Evolutionary conservation across 768 basidiomycete genomes (phyloP).

Genomic region (Sistotremastrum suecicum): DNA sequence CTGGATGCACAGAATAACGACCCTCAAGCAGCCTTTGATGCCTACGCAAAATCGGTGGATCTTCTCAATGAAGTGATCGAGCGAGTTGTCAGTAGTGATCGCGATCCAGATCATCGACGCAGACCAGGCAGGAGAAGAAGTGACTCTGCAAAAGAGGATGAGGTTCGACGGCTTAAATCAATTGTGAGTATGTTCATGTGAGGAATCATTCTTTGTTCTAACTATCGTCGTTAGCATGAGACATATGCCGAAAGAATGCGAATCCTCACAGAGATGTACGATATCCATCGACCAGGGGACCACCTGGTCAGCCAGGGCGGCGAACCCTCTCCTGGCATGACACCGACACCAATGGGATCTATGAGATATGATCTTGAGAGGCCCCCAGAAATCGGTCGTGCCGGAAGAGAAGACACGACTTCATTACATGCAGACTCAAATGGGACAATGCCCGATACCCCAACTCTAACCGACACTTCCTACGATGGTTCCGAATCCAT

Average conservation of each 20-base stretch:
- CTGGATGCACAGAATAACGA: constrained; percentile 83
- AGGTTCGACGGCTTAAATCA: constrained; percentile 71
- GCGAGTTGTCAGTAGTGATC: constrained; percentile 73
- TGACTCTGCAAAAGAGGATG: constrained; percentile 83
- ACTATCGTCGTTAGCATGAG: constrained; percentile 49
- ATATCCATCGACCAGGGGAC: constrained; percentile 30
- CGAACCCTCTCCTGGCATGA: no score
- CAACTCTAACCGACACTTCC: constrained; percentile 1
- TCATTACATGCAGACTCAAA: constrained; percentile 9
- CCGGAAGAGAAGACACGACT: constrained; percentile 9
- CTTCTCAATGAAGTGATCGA: constrained; percentile 89
- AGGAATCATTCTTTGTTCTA: constrained; percentile 3
- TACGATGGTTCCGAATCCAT: constrained; percentile 25
- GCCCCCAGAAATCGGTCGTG: constrained; percentile 11
- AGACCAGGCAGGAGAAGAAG: constrained; percentile 54
- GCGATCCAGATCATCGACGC: constrained; percentile 52
- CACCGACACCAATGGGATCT: no score
- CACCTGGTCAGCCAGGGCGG: no score
- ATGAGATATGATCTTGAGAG: background rate
- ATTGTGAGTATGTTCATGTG: constrained; percentile 48
- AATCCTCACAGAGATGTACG: constrained; percentile 80
- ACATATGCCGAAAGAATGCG: constrained; percentile 93
- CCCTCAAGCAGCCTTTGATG: constrained; percentile 76
- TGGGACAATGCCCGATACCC: background rate
- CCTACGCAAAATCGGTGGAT: constrained; percentile 77